Percentiles rank a stretch among this genome's conserved stretches.
Evolutionary conservation across 257 asterid genomes (phyloP).

Genomic region (Paulownia fortunei): DNA sequence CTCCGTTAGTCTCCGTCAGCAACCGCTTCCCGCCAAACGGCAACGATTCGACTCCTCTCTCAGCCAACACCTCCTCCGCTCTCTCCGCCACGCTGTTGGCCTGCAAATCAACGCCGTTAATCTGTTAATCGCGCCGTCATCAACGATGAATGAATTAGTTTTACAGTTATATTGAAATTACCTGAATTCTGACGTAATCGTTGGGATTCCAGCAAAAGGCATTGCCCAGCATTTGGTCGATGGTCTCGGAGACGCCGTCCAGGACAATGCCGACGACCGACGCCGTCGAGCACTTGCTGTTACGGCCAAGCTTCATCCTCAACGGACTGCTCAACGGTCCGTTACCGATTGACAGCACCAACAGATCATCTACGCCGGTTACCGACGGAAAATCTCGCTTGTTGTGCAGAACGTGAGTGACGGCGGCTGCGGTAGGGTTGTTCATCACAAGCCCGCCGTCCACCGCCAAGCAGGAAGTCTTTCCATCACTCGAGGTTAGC

Average conservation of each 20-base stretch:
- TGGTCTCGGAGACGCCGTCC: conserved; percentile 92
- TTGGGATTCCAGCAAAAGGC: conserved; percentile 88
- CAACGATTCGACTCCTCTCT: conserved; percentile 78
- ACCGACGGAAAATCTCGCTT: conserved; percentile 88
- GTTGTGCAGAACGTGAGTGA: conserved; percentile 92
- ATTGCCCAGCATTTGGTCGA: conserved; percentile 86
- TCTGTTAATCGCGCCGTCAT: background rate
- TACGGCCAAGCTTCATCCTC: conserved; percentile 42
- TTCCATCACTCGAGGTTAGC: conserved; percentile 71
- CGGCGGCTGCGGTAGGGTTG: conserved; percentile 97
- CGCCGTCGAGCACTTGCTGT: conserved; percentile 61
- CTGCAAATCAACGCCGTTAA: conserved; percentile 47
- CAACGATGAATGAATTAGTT: background rate
- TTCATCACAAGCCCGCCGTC: conserved; percentile 97
- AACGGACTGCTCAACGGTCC: conserved; percentile 58
- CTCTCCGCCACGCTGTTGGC: conserved; percentile 49
- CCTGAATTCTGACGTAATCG: conserved; percentile 94
- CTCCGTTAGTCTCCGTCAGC: conserved; percentile 85
- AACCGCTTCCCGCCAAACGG: conserved; percentile 96
- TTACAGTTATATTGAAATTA: conserved; percentile 5
- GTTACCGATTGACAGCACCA: conserved; percentile 84
- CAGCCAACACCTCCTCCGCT: conserved; percentile 58
- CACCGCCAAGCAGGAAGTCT: conserved; percentile 78
- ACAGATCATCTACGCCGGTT: conserved; percentile 76
- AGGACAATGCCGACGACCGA: conserved; percentile 70